Base-by-base conservation (phyloP, 768 basidiomycete species). In the Lentinula aciculospora region DNA sequence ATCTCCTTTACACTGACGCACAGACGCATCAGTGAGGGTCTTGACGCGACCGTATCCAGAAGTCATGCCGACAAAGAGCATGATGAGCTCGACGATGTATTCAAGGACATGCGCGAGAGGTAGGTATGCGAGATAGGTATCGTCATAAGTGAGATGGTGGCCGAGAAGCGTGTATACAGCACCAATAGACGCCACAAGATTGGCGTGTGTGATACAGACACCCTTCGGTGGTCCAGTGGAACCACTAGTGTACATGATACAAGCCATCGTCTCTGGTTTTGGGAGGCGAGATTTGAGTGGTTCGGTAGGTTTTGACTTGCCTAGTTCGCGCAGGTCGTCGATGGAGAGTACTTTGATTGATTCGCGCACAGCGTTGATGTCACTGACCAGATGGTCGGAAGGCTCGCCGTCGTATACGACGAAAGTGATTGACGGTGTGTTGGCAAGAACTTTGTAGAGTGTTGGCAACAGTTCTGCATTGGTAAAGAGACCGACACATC, bases 81-180 rank as follows among this genome's bases (percentile, higher is more conserved):
- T 79, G 57, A 76, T 73, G 46, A 91, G 74, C 76, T 99, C 96
- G 64, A 97, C 92, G 58, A 95, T 86, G 68, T 92, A 97, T 73
- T 98, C 96, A 60, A 99, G 78, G 61, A 98, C 94, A 69, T 99
- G 95, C 0, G 93, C 94, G 32, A 96, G 85, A 1, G 94, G 95
- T 3, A 98, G 82, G 74, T 93, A 97, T 1, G 94, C 96, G 58
- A 97, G 85, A 75, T 82, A 94, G 15, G 73, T 80, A 72, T 89
- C 94, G 53, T 72, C 78, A 46, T 71, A 68, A 5, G 72, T 74
- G 47, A 89, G 71, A 65, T 85, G 81, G 65, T 86, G 86, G 28
- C 87, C 79, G 12, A 97, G 78, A 2, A 96, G 77, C 13, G 68
- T 73, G 69, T 81, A 79, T 15, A 96, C 81, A n/a, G 88, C 89